phyloP scores from a whole-genome alignment of 495 filamentous ascomycete genomes.

The Xylaria telfairii region DNA sequence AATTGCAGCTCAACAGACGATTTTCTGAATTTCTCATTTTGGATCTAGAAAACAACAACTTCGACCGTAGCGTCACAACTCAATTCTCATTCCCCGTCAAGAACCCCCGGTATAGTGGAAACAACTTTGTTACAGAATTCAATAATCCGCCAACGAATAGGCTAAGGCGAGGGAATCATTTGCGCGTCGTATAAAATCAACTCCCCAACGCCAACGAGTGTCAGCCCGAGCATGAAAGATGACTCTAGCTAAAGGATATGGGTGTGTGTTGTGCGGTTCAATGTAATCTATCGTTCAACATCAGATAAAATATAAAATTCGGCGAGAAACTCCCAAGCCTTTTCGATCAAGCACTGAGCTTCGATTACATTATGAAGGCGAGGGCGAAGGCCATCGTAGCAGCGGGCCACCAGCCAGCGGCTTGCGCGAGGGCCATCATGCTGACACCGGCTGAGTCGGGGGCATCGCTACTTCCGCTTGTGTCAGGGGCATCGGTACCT shows the following conservation, averaged over 20 bases:
- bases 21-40: background rate
- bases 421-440: constrained; percentile 46
- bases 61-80: background rate
- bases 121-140: constrained; percentile 5
- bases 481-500: constrained; percentile 48
- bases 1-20: background rate
- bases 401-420: constrained; percentile 65
- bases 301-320: constrained; percentile 2
- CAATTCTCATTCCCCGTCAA: background rate
- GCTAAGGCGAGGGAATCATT: constrained; percentile 11
- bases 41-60: background rate
- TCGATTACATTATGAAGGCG: constrained; percentile 29
- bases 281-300: background rate
- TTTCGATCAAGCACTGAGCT: background rate
- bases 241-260: background rate
- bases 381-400: constrained; percentile 61
- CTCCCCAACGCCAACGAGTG: constrained; percentile 14
- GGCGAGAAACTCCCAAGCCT: background rate
- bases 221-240: background rate
- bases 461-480: constrained; percentile 22
- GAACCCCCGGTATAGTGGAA: background rate
- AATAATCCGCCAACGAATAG: background rate
- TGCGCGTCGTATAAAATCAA: background rate
- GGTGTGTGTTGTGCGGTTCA: background rate
- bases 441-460: constrained; percentile 39